Evolutionary conservation across 495 filamentous ascomycete genomes (phyloP), one percentile per base, ranked within the genome.

Genomic region (Aspergillus affinis): DNA sequence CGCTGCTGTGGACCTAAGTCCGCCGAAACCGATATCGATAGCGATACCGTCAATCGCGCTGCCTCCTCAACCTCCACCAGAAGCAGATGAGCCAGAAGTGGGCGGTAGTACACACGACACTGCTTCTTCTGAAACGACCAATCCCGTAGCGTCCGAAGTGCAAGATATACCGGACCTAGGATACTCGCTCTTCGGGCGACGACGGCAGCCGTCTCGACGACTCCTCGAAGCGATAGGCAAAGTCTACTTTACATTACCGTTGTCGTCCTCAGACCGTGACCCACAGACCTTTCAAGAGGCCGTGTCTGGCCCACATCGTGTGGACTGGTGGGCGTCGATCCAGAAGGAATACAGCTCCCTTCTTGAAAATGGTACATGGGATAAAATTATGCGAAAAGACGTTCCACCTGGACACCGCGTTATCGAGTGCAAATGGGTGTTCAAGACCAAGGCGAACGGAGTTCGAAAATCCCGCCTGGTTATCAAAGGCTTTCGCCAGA

Each of bases 391-490:
- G 2, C 49, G 49, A 1, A 51, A 51, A 15, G 20, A 51, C 21
- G 26, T 51, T 10, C 49, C 49, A 26, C 21, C 49, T 4, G 49
- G 23, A 51, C 49, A 51, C 27, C 49, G 23, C 6, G 13, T 51
- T 51, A 51, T 51, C 23, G 49, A 51, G 49, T 51, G 21, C 23
- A 51, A 51, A 51, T 51, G 49, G 49, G 20, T 51, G 49, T 51
- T 51, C 23, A 51, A 51, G 49, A 51, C 23, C 23, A 51, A 51
- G 20, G 21, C 13, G 21, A 51, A 51, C 15, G 21, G 49, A 51
- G 49, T 51, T 29, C 49, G 49, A 2, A 51, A 51, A 27, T 51
- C 49, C 18, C 49, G 49, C 23, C 49, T 51, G 21, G 49, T 51
- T 10, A 51, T 51, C 26, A 51, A 51, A 15, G 49, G 49, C 49